Percentiles rank a stretch among this genome's conserved stretches.
Conservation (phyloP, 108 stramenopile genomes). For the Pseudonitzschia multistriata region DNA sequence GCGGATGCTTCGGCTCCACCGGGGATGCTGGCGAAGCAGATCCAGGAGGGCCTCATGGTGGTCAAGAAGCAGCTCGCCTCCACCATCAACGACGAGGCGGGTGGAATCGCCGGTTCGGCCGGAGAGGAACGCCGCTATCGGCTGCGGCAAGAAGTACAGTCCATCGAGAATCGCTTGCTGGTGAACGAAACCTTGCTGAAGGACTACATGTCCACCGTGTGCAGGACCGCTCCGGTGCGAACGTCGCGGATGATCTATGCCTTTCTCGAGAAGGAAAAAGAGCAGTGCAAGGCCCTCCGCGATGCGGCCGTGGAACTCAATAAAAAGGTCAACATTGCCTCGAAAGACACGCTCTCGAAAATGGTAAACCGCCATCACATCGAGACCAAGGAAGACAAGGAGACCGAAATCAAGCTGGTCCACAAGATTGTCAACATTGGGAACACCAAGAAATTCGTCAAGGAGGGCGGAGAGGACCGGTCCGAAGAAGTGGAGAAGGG, state of each 20-base stretch:
- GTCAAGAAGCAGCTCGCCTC: conserved; percentile 33
- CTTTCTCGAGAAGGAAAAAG: conserved; percentile 61
- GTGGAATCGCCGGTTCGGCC: too few species aligned
- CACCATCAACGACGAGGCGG: background rate
- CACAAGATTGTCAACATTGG: conserved; percentile 69
- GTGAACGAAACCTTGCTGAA: conserved; percentile 57
- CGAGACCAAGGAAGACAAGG: conserved; percentile 57
- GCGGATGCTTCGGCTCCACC: conserved; percentile 17
- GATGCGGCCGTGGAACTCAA: conserved; percentile 54
- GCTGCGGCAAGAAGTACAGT: conserved; percentile 21
- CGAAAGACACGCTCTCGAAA: conserved; percentile 45
- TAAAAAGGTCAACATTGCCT: conserved; percentile 50
- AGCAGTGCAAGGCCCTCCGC: conserved; percentile 55
- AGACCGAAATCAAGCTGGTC: conserved; percentile 55
- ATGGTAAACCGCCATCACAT: conserved; percentile 58
- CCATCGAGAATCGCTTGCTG: conserved; percentile 40
- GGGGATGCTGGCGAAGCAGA: conserved; percentile 18
- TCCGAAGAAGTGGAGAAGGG: conserved; percentile 34
- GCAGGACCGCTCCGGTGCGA: conserved; percentile 60
- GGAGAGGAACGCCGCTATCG: conserved; percentile 1
- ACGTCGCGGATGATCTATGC: conserved; percentile 75
- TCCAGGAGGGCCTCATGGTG: conserved; percentile 24
- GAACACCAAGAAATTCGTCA: conserved; percentile 33
- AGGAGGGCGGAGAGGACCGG: conserved; percentile 23
- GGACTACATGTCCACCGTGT: conserved; percentile 51